Percentiles rank a stretch among this genome's conserved stretches.
phyloP scores from a whole-genome alignment of 371 early-diverging fungal genomes.

The Syncephalis plumigaleata region DNA sequence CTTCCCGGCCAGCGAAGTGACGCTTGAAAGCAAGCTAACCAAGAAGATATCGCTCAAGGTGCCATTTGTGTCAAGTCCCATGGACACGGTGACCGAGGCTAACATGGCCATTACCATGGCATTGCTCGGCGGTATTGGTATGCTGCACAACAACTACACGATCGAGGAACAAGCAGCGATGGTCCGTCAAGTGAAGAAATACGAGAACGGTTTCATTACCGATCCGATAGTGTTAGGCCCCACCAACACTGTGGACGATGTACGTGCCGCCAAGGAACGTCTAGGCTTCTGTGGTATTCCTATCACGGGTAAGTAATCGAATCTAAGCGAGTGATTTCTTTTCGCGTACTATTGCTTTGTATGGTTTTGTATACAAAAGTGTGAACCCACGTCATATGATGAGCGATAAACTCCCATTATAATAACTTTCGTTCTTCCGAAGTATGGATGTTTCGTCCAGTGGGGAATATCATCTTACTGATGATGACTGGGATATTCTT shows the following conservation, averaged over 20 bases:
- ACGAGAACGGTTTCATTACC: constrained; percentile 94
- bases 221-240: constrained; percentile 83
- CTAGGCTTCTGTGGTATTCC: constrained; percentile 95
- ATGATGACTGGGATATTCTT: background rate
- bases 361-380: background rate
- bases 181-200: constrained; percentile 95
- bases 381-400: no score
- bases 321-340: background rate
- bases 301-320: constrained; percentile 52
- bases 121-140: constrained; percentile 87
- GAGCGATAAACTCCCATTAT: constrained; percentile 5
- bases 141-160: constrained; percentile 94
- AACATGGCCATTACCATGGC: constrained; percentile 97
- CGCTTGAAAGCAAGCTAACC: constrained; percentile 68
- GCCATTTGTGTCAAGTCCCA: constrained; percentile 86
- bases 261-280: constrained; percentile 64
- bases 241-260: constrained; percentile 68
- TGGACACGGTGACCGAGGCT: constrained; percentile 96
- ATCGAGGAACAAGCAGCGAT: constrained; percentile 89
- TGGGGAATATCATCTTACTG: constrained; percentile 3
- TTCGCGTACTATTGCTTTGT: constrained; percentile 1
- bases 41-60: constrained; percentile 74
- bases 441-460: constrained; percentile 2
- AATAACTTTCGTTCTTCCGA: constrained; percentile 24
- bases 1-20: constrained; percentile 67